Percentiles rank a stretch among this genome's conserved stretches.
Evolutionary conservation across 164 flowering plant species (phyloP).

Genomic region (Vitis rupestris): DNA sequence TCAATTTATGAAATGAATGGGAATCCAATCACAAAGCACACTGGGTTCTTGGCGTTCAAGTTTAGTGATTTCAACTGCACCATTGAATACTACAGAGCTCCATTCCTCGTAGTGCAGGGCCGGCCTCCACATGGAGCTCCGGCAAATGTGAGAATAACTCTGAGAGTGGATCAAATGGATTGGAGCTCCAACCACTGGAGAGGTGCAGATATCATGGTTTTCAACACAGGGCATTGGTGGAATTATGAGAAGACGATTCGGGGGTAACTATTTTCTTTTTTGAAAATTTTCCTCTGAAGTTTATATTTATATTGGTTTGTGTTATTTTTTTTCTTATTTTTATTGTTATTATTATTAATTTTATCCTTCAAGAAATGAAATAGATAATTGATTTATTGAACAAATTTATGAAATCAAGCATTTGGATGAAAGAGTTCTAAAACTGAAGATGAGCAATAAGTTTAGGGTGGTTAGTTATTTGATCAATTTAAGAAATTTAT

Average conservation of each 20-base stretch:
- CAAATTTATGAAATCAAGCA: background rate
- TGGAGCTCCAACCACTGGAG: slow-evolving; percentile 60
- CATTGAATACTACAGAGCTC: slow-evolving; percentile 73
- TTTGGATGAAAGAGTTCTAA: background rate
- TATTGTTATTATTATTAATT: no score
- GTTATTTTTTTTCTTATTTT: background rate
- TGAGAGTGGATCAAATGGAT: slow-evolving; percentile 61
- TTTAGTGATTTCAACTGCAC: slow-evolving; percentile 70
- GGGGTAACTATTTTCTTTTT: slow-evolving; percentile 27
- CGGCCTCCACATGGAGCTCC: slow-evolving; percentile 54
- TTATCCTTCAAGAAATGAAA: no score
- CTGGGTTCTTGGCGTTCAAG: slow-evolving; percentile 56
- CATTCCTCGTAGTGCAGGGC: slow-evolving; percentile 66
- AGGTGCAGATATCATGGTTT: slow-evolving; percentile 65
- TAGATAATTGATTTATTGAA: background rate
- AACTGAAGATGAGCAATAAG: no score
- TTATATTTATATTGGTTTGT: background rate
- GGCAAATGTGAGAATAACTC: slow-evolving; percentile 40
- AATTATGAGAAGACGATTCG: slow-evolving; percentile 61
- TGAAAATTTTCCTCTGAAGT: background rate
- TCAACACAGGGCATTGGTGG: slow-evolving; percentile 94
- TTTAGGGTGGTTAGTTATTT: background rate
- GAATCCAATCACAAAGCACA: slow-evolving; percentile 76
- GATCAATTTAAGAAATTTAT: background rate
- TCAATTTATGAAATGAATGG: slow-evolving; percentile 78